phyloP scores from a whole-genome alignment of 805 yeast species.

The Barnettozyma sucrosica region DNA sequence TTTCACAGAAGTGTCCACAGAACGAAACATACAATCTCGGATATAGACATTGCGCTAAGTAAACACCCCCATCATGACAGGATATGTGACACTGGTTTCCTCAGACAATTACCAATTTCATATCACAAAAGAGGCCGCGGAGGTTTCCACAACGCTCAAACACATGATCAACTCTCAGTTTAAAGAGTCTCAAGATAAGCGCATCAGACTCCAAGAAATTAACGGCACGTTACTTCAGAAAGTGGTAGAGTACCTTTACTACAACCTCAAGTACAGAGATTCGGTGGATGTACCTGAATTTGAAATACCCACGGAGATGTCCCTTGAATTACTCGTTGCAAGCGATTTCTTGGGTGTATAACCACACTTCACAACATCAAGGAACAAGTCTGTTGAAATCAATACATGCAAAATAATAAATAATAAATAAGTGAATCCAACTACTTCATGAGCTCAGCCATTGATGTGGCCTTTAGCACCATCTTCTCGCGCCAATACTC shows the following conservation, averaged over 20 bases:
- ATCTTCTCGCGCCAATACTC: slow-evolving; percentile 14
- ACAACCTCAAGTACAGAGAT: slow-evolving; percentile 61
- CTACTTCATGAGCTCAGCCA: neutral
- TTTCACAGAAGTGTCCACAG: no score
- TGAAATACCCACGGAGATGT: slow-evolving; percentile 89
- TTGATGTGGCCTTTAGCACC: neutral
- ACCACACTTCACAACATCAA: no score
- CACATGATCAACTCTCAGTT: slow-evolving; percentile 52
- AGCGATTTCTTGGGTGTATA: slow-evolving; percentile 81
- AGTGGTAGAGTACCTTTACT: slow-evolving; percentile 80
- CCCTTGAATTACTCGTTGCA: slow-evolving; percentile 83
- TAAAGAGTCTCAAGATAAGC: slow-evolving; percentile 53
- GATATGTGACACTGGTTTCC: slow-evolving; percentile 62
- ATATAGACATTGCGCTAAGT: neutral
- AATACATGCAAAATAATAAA: slow-evolving; percentile 1
- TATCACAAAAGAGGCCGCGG: slow-evolving; percentile 68
- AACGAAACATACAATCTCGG: no score
- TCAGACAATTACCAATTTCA: slow-evolving; percentile 62
- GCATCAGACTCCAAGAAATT: slow-evolving; percentile 54
- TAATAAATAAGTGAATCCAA: neutral
- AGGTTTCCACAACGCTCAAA: slow-evolving; percentile 57
- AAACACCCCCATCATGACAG: slow-evolving; percentile 9
- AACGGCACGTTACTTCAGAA: slow-evolving; percentile 69
- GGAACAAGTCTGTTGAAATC: no score
- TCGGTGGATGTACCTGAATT: slow-evolving; percentile 72